These are phyloP conservation scores for Xerocomellus dryophilus DNA, from an alignment of 768 basidiomycete species.

Conservation along the genomic window DNA sequence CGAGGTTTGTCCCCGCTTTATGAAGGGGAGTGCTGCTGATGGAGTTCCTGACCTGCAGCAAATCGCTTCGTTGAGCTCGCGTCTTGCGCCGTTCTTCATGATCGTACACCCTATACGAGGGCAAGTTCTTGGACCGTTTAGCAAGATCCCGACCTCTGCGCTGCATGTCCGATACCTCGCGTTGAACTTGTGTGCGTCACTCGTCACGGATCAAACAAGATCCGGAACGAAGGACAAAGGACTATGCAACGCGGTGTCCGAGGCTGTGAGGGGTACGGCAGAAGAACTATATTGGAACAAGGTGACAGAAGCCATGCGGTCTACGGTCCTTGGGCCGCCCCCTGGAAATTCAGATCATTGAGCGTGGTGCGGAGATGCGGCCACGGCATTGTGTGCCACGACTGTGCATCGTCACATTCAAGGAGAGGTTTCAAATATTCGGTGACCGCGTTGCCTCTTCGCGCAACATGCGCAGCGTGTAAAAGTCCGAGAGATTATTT, in stretches of 20 bases:
- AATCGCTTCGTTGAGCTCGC: conserved; percentile 49
- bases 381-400: neutral
- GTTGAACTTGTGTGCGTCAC: conserved; percentile 54
- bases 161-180: conserved; percentile 51
- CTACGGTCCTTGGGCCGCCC: neutral
- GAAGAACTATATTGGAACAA: conserved; percentile 32
- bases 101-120: conserved; percentile 76
- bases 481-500: neutral
- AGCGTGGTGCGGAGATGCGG: conserved; percentile 4
- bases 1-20: conserved; percentile 39
- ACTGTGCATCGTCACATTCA: neutral
- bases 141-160: conserved; percentile 48
- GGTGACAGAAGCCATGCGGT: conserved; percentile 29
- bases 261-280: conserved; percentile 27
- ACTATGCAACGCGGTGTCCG: conserved; percentile 23
- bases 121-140: conserved; percentile 71
- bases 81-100: conserved; percentile 77
- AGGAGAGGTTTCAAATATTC: neutral
- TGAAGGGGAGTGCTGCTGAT: conserved; percentile 4
- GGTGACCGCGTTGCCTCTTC: conserved; percentile 5
- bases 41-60: conserved; percentile 36
- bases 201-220: conserved; percentile 21
- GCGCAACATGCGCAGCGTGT: neutral
- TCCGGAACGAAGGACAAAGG: conserved; percentile 12
- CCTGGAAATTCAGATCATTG: neutral